Conservation (phyloP, 2,329 filamentous ascomycete species). For the Pyrenochaeta sp. region DNA sequence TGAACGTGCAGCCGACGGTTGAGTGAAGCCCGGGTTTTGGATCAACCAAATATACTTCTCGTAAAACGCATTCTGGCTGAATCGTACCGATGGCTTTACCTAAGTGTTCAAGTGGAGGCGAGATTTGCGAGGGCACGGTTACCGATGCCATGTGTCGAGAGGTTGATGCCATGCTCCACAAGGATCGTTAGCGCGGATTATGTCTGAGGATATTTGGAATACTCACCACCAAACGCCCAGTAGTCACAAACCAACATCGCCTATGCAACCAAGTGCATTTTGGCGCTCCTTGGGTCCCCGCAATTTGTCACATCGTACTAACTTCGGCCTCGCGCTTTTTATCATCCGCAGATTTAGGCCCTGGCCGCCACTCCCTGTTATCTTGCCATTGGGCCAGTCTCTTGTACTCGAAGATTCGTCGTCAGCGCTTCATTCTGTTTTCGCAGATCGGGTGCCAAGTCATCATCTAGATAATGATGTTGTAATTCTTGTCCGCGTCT, state of each 20-base stretch:
- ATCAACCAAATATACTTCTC: neutral
- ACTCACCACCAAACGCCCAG: constrained; percentile 24
- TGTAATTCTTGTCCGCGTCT: constrained; percentile 6
- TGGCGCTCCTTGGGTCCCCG: constrained; percentile 2
- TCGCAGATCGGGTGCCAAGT: constrained; percentile 3
- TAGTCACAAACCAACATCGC: constrained; percentile 10
- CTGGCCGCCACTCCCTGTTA: neutral
- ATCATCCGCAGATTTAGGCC: constrained; percentile 7
- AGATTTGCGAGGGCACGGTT: constrained; percentile 12
- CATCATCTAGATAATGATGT: neutral
- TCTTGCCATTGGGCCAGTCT: constrained; percentile 17
- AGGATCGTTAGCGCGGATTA: constrained; percentile 26
- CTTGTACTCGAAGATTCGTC: constrained; percentile 3
- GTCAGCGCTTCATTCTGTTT: neutral
- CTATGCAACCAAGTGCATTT: constrained; percentile 4
- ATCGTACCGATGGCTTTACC: constrained; percentile 7
- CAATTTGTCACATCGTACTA: constrained; percentile 30
- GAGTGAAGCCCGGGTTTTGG: neutral
- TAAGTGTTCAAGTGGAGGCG: constrained; percentile 10
- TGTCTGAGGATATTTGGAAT: constrained; percentile 40
- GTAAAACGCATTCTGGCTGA: constrained; percentile 1
- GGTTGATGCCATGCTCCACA: constrained; percentile 13
- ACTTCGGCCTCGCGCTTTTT: constrained; percentile 3
- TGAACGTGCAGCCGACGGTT: neutral
- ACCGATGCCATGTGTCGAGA: constrained; percentile 23